Percentiles rank a stretch among this genome's conserved stretches.
phyloP scores from a whole-genome alignment of 176 grass and related monocot species.

The Triticum aestivum region DNA sequence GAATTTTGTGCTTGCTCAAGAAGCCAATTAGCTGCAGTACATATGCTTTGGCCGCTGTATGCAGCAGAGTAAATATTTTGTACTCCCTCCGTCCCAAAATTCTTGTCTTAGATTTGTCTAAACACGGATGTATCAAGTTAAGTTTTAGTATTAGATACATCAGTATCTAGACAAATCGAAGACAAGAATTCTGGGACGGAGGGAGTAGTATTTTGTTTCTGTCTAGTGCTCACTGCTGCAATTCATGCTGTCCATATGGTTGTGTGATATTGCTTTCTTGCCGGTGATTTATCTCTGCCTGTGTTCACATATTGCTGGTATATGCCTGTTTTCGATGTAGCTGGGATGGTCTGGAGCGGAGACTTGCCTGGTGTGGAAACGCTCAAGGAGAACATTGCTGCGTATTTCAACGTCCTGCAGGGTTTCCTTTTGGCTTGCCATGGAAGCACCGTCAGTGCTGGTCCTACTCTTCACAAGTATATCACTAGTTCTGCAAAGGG shows the following conservation, averaged over 20 bases:
- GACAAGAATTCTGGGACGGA: no score
- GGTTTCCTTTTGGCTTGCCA: constrained; percentile 90
- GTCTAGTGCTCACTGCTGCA: not conserved
- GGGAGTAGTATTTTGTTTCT: not conserved
- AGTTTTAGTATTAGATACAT: no score
- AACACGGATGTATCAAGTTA: no score
- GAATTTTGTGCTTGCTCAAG: not conserved
- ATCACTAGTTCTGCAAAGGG: constrained; percentile 62
- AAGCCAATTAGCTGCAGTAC: not conserved
- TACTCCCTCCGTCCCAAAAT: no score
- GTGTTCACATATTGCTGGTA: constrained; percentile 1
- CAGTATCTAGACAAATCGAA: no score
- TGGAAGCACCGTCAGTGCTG: constrained; percentile 66
- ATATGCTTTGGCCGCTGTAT: not conserved
- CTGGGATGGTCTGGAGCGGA: constrained; percentile 91
- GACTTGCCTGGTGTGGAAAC: constrained; percentile 63
- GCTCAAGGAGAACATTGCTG: constrained; percentile 72
- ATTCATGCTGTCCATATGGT: not conserved
- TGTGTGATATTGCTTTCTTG: not conserved
- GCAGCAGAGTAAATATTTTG: not conserved
- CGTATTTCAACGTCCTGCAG: constrained; percentile 80
- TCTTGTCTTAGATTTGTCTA: no score
- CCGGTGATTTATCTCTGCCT: not conserved
- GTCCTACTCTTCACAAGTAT: constrained; percentile 73
- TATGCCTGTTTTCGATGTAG: constrained; percentile 36